These are phyloP conservation scores for Coemansia sp. DNA, from an alignment of 192 early-diverging fungal species.

Conservation along the genomic window DNA sequence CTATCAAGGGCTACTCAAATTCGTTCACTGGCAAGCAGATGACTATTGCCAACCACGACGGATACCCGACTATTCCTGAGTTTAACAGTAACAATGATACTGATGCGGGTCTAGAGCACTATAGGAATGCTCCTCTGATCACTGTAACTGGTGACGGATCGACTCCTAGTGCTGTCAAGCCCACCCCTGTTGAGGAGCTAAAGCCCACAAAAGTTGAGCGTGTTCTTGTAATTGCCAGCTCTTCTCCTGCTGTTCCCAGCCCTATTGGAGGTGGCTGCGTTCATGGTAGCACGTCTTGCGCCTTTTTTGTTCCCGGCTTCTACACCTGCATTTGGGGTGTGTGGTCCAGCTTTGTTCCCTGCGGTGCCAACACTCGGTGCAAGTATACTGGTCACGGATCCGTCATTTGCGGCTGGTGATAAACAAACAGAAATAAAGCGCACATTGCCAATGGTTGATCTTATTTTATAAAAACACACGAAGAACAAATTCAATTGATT, in stretches of 20 bases:
- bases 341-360: conserved; percentile 17
- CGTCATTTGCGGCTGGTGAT: conserved; percentile 31
- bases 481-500: background rate
- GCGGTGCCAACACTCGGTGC: conserved; percentile 23
- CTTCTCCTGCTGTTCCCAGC: background rate
- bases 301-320: conserved; percentile 15
- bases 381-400: conserved; percentile 5
- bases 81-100: conserved; percentile 41
- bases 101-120: conserved; percentile 29
- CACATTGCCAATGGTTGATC: background rate
- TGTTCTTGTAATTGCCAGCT: background rate
- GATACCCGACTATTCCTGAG: conserved; percentile 57
- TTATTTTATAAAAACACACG: background rate
- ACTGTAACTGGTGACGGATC: conserved; percentile 36
- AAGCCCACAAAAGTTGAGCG: background rate
- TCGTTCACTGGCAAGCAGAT: conserved; percentile 53
- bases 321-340: conserved; percentile 36
- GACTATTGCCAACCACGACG: conserved; percentile 56
- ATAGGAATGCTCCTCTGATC: conserved; percentile 19
- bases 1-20: conserved; percentile 48
- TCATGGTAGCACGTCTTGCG: conserved; percentile 29
- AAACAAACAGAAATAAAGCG: background rate
- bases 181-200: background rate
- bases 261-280: conserved; percentile 14
- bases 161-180: conserved; percentile 1